A percentile compares a stretch with the other conserved stretches of the same genome.
These are phyloP conservation scores for Knoxdaviesia capensis DNA, from an alignment of 2,329 filamentous ascomycete genomes.

Conservation along the genomic window DNA sequence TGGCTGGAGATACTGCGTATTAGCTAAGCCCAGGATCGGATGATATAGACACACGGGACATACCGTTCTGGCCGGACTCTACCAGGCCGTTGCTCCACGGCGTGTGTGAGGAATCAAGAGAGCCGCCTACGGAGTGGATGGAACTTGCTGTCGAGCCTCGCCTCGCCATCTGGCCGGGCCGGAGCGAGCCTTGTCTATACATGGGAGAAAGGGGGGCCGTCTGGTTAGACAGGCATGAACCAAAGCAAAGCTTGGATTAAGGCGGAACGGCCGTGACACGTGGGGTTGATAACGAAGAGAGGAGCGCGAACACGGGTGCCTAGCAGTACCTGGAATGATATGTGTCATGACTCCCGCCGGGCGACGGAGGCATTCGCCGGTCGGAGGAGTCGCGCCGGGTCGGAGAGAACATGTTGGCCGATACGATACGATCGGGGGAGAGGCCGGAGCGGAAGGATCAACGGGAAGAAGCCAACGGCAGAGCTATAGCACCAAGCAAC, in stretches of 20 bases:
- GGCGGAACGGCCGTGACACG: too few species aligned
- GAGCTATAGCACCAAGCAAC: too few species aligned
- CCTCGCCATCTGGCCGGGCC: slow-evolving; percentile 18
- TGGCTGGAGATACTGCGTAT: slow-evolving; percentile 32
- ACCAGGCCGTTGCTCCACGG: slow-evolving; percentile 33
- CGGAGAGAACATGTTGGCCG: slow-evolving; percentile 37
- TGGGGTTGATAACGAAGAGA: too few species aligned
- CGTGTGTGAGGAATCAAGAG: slow-evolving; percentile 47
- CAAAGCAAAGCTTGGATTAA: too few species aligned
- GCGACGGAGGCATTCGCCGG: slow-evolving; percentile 35
- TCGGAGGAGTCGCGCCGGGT: slow-evolving; percentile 45
- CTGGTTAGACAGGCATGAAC: too few species aligned
- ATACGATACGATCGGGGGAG: slow-evolving; percentile 5
- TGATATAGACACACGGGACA: slow-evolving; percentile 5
- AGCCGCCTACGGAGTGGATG: slow-evolving; percentile 69
- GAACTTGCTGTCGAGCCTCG: slow-evolving; percentile 77
- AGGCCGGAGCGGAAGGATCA: neutral
- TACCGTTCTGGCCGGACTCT: slow-evolving; percentile 74
- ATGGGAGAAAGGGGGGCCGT: too few species aligned
- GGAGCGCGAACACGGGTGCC: too few species aligned
- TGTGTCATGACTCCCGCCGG: slow-evolving; percentile 12
- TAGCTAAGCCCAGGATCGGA: neutral
- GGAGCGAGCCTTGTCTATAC: too few species aligned
- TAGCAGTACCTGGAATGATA: too few species aligned
- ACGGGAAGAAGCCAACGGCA: too few species aligned